These are phyloP conservation scores for Syzygium oleosum DNA, from an alignment of 345 rosid genomes.

Conservation along the genomic window DNA sequence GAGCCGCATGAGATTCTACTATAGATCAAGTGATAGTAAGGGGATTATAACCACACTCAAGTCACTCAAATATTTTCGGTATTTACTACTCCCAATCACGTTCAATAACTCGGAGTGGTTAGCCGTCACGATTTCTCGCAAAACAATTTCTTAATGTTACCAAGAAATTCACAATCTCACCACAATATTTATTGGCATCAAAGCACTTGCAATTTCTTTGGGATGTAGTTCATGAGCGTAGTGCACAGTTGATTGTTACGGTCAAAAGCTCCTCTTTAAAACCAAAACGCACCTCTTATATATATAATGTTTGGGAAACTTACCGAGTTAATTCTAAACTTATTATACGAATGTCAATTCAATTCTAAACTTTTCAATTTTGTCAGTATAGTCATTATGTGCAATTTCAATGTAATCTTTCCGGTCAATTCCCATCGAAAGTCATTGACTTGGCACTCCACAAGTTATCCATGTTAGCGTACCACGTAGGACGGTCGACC, in stretches of 20 bases:
- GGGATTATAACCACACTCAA: not conserved
- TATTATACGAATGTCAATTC: no score
- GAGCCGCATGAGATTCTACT: no score
- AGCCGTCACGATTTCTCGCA: rapidly evolving
- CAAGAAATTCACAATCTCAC: not conserved
- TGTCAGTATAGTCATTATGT: no score
- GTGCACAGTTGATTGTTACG: not conserved
- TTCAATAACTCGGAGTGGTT: not conserved
- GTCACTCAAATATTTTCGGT: not conserved
- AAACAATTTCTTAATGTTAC: not conserved
- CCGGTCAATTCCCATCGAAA: no score
- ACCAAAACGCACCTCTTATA: not conserved
- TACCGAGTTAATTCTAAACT: no score
- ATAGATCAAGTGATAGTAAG: no score
- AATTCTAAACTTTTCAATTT: no score
- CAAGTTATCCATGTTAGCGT: no score
- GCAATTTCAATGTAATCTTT: no score
- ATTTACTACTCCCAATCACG: not conserved
- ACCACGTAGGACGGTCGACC: no score
- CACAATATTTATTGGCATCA: not conserved
- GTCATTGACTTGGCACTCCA: no score
- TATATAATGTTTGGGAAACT: no score
- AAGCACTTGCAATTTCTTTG: not conserved
- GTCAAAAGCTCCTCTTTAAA: not conserved
- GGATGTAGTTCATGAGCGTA: not conserved